Evolutionary conservation across 2,329 filamentous ascomycete species (phyloP).

Genomic region (Sporothrix globosa): DNA sequence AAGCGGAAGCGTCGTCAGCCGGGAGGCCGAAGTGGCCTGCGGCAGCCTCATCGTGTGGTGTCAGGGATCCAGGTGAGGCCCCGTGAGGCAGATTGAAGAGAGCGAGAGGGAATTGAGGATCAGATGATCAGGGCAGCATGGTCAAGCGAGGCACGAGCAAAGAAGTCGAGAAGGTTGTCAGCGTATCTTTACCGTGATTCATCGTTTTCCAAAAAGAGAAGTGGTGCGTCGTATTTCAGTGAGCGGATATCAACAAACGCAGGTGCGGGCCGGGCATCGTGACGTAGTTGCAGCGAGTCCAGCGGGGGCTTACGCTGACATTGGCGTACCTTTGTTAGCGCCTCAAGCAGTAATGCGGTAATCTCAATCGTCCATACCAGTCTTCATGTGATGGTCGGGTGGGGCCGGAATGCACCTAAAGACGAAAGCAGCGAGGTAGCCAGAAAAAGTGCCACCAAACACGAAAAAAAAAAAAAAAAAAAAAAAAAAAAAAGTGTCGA

Average conservation of each 20-base stretch:
- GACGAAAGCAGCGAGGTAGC: slow-evolving; percentile 3
- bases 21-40: slow-evolving; percentile 15
- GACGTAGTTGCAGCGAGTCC: slow-evolving; percentile 32
- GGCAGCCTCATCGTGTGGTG: slow-evolving; percentile 17
- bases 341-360: not conserved
- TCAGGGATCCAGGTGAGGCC: not conserved
- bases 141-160: not conserved
- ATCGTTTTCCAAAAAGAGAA: too few relatives aligned
- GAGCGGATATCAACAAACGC: slow-evolving; percentile 2
- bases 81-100: not conserved
- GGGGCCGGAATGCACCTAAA: slow-evolving; percentile 23
- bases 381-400: slow-evolving; percentile 20
- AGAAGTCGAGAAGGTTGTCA: not conserved
- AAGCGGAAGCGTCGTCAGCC: not conserved
- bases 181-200: too few relatives aligned
- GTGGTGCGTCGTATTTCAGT: too few relatives aligned
- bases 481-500: not conserved
- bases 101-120: too few relatives aligned
- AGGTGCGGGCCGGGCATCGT: slow-evolving; percentile 13
- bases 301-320: slow-evolving; percentile 21
- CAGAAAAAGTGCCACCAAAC: not conserved
- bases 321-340: slow-evolving; percentile 12
- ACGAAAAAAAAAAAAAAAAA: not conserved
- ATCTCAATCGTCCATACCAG: not conserved
- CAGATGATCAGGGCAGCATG: not conserved